These are phyloP conservation scores for Neolentinus lepideus DNA, from an alignment of 1,284 basidiomycete genomes.

Conservation along the genomic window DNA sequence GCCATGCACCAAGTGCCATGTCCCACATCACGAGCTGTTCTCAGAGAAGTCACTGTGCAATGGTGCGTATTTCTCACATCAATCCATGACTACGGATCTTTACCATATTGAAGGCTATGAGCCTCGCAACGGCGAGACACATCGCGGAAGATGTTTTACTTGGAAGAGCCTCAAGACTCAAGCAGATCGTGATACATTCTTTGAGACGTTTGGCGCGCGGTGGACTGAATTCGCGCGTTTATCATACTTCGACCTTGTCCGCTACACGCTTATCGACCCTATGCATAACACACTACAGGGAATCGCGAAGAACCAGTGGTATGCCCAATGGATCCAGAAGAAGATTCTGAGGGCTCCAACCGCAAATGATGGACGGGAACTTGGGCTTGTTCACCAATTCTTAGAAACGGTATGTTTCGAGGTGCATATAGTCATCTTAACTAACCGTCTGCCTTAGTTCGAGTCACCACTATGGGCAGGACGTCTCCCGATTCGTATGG, in stretches of 20 bases:
- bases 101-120: conserved; percentile 11
- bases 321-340: too few relatives aligned
- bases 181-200: conserved; percentile 12
- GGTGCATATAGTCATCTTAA: not conserved
- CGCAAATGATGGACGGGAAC: conserved; percentile 13
- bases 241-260: conserved; percentile 22
- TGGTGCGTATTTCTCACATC: conserved; percentile 7
- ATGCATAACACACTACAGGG: conserved; percentile 23
- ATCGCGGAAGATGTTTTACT: conserved; percentile 8
- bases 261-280: conserved; percentile 23
- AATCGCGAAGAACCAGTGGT: too few relatives aligned
- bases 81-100: not conserved
- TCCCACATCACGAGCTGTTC: conserved; percentile 11
- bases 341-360: conserved; percentile 11
- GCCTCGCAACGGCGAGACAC: conserved; percentile 9
- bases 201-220: conserved; percentile 15
- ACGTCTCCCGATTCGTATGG: conserved; percentile 19
- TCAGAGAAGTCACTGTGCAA: conserved; percentile 11
- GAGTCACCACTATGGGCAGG: conserved; percentile 24
- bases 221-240: conserved; percentile 23
- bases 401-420: conserved; percentile 10
- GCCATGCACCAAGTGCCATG: conserved; percentile 19
- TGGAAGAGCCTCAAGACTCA: conserved; percentile 9
- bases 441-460: conserved; percentile 13
- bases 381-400: conserved; percentile 18